A percentile compares a stretch with the other conserved stretches of the same genome.
Conservation (phyloP, 208 protist species). For the Leishmania tarentolae region DNA sequence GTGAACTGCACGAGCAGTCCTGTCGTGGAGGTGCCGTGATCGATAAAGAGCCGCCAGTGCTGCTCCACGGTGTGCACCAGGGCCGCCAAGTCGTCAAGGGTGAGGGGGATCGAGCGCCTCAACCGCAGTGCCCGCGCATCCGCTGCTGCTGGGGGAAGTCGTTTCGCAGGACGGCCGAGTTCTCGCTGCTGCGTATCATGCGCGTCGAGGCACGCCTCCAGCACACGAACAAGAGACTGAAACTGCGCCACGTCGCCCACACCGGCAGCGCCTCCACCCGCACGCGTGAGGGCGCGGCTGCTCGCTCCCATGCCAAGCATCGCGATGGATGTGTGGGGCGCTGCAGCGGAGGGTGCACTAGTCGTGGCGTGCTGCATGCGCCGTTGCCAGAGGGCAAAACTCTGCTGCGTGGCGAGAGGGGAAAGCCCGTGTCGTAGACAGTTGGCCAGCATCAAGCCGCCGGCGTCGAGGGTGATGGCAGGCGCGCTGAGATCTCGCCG, state of each 20-base stretch:
- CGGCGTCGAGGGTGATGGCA: constrained; percentile 45
- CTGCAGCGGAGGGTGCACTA: background rate
- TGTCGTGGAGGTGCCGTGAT: constrained; percentile 36
- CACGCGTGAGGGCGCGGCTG: background rate
- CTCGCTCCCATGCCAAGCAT: constrained; percentile 15
- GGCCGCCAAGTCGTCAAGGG: constrained; percentile 40
- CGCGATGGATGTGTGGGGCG: constrained; percentile 1
- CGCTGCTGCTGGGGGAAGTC: background rate
- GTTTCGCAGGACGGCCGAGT: background rate
- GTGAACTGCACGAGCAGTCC: constrained; percentile 59
- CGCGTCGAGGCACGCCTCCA: constrained; percentile 66
- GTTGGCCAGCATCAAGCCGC: constrained; percentile 68
- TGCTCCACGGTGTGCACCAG: constrained; percentile 53
- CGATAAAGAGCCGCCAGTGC: constrained; percentile 32
- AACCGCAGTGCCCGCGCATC: background rate
- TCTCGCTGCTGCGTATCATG: constrained; percentile 16
- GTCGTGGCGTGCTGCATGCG: constrained; percentile 11
- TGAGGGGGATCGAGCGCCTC: constrained; percentile 14
- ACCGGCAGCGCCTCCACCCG: constrained; percentile 9
- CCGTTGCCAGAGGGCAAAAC: constrained; percentile 26
- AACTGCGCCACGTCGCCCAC: constrained; percentile 18
- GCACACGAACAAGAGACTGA: constrained; percentile 58
- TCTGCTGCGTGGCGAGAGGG: constrained; percentile 21
- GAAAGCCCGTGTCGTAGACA: constrained; percentile 62
- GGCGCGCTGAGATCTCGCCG: constrained; percentile 9